Evolutionary conservation across 106 monocot genomes (phyloP).

Genomic region (Allium fistulosum): DNA sequence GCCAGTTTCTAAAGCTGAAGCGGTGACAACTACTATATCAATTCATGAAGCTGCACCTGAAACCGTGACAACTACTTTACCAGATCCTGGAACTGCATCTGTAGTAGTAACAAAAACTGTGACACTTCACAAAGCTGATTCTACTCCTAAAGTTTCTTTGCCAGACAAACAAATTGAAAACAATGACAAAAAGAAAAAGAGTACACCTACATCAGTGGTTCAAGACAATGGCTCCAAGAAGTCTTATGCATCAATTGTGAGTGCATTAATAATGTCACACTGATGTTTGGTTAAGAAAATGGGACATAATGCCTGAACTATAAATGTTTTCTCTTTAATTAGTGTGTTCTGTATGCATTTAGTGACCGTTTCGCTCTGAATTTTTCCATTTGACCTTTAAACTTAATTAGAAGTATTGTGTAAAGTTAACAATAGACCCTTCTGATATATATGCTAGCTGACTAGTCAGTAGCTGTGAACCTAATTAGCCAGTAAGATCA

Average conservation of each 20-base stretch:
- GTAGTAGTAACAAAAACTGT: no score
- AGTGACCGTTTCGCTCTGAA: background rate
- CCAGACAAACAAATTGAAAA: conserved; percentile 1
- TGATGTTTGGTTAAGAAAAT: background rate
- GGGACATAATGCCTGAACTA: background rate
- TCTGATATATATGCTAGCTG: background rate
- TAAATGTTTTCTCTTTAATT: background rate
- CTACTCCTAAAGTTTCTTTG: background rate
- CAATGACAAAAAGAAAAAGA: conserved; percentile 4
- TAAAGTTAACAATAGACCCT: background rate
- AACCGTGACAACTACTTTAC: no score
- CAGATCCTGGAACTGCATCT: no score
- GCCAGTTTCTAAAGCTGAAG: no score
- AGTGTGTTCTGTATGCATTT: background rate
- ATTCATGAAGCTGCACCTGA: no score
- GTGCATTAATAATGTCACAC: background rate
- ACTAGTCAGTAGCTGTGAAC: no score
- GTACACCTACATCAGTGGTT: conserved; percentile 6
- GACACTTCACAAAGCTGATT: no score
- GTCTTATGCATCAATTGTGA: conserved; percentile 70
- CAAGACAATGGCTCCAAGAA: conserved; percentile 46
- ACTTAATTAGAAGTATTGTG: background rate
- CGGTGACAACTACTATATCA: no score
- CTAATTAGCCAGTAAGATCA: no score
- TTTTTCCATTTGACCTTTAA: background rate